Base-by-base conservation (phyloP, 768 basidiomycete genomes). In the Crassisporium funariophilum region DNA sequence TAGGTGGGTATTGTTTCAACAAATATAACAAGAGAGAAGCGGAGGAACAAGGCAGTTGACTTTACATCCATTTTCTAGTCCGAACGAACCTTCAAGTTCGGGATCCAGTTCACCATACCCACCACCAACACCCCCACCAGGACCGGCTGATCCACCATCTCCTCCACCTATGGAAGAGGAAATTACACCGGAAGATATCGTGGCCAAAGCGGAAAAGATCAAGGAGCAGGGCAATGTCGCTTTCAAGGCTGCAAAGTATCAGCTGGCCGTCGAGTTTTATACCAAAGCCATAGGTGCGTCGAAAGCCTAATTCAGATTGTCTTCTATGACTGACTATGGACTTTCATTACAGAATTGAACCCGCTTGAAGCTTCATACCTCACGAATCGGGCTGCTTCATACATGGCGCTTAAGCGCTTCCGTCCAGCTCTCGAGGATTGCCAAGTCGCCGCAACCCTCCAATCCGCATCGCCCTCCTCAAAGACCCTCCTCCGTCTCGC, bases 401-500 rank as follows among this genome's bases (percentile, higher is more conserved):
- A 85, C 61, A 94, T 95, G 81, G 81, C 83, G 0, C 61, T 88
- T 41, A 91, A 92, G 61, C 80, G 80, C 24, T 94, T 86, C 74
- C 75, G 81, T 23, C 68, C 72, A 0, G 92, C 92, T 0, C 72
- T 93, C 13, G 76, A 75, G 27, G 91, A 95, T 60, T 93, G 90
- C 58, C 90, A 90, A 62, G 73, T 73, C 25, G 91, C 91, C 4
- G 75, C 79, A 0, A 65, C 79, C 0, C 70, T 91, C 4, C 88
- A 92, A 66, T 64, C 82, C 6, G 61, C 70, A 11, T 49, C 71
- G 0, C 86, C 87, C 5, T 81, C 84, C 4, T 53, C 82, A 1
- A 94, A 94, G 63, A 92, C 91, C 8, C 78, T 94, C 38, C 71
- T 91, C 25, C 86, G 92, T 3, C 79, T 92, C 4, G 90, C 88